Percentiles rank a stretch among this genome's conserved stretches.
These are phyloP conservation scores for Mayamaea pseudoterrestris DNA, from an alignment of 108 stramenopile species.

Conservation along the genomic window DNA sequence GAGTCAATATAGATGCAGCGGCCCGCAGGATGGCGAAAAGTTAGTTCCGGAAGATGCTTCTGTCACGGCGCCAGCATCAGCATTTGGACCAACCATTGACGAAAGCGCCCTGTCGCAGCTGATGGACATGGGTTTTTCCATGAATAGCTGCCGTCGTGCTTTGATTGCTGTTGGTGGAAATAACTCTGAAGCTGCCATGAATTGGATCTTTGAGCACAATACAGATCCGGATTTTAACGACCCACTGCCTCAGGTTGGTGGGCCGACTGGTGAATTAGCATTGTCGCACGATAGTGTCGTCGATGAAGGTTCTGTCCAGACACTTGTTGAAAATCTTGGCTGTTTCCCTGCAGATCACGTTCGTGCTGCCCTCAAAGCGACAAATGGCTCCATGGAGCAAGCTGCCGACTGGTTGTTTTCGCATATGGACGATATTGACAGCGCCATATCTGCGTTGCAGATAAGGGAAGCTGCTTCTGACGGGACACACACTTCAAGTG, in stretches of 20 bases:
- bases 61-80: conserved; percentile 10
- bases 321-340: conserved; percentile 75
- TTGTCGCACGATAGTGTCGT: conserved; percentile 27
- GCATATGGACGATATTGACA: conserved; percentile 89
- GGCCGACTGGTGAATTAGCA: not conserved
- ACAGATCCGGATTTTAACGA: conserved; percentile 95
- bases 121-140: conserved; percentile 94
- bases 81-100: conserved; percentile 60
- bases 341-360: conserved; percentile 90
- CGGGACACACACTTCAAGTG: conserved; percentile 9
- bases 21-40: conserved; percentile 77
- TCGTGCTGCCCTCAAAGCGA: conserved; percentile 76
- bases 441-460: conserved; percentile 68
- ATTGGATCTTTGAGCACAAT: conserved; percentile 95
- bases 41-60: conserved; percentile 57
- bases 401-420: conserved; percentile 97
- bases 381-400: conserved; percentile 73
- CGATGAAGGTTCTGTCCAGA: conserved; percentile 64
- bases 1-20: conserved; percentile 36
- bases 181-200: conserved; percentile 89
- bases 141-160: conserved; percentile 93
- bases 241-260: conserved; percentile 55
- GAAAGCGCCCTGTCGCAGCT: conserved; percentile 76
- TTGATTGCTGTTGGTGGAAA: conserved; percentile 80
- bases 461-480: conserved; percentile 11